These are phyloP conservation scores for Neohortaea acidophila DNA, from an alignment of 495 filamentous ascomycete genomes.

Conservation along the genomic window DNA sequence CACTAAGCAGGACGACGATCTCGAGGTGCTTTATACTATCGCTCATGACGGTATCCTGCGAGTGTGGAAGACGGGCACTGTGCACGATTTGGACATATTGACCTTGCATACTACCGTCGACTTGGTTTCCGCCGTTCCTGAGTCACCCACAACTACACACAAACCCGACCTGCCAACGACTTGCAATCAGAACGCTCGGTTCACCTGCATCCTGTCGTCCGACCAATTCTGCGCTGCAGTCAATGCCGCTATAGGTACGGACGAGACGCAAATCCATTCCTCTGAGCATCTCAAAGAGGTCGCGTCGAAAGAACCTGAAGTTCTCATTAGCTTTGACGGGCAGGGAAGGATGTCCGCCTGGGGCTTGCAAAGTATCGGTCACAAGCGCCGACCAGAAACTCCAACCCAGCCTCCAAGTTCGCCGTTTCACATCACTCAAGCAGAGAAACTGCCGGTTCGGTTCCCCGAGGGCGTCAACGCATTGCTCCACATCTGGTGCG, in stretches of 20 bases:
- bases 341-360: conserved; percentile 82
- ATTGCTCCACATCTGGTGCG: conserved; percentile 11
- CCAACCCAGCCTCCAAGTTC: conserved; percentile 25
- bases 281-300: conserved; percentile 77
- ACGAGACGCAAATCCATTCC: conserved; percentile 24
- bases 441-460: conserved; percentile 51
- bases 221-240: conserved; percentile 52
- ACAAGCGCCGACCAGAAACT: conserved; percentile 48
- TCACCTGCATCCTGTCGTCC: conserved; percentile 75
- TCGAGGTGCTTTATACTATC: conserved; percentile 74
- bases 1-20: conserved; percentile 13
- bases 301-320: conserved; percentile 70
- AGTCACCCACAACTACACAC: conserved; percentile 6
- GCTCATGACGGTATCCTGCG: conserved; percentile 72
- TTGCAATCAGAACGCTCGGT: conserved; percentile 22
- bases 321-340: conserved; percentile 74
- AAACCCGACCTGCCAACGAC: not conserved
- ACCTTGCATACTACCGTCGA: conserved; percentile 75
- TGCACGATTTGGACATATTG: conserved; percentile 53
- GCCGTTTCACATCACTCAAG: conserved; percentile 79
- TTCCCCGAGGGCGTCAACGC: conserved; percentile 31
- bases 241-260: conserved; percentile 1
- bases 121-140: conserved; percentile 57
- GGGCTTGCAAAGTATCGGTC: conserved; percentile 82
- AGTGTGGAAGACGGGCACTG: conserved; percentile 68